Evolutionary conservation across 306 rosid species (phyloP), one percentile per base, ranked within the genome.

Genomic region (Calophaca sinica): DNA sequence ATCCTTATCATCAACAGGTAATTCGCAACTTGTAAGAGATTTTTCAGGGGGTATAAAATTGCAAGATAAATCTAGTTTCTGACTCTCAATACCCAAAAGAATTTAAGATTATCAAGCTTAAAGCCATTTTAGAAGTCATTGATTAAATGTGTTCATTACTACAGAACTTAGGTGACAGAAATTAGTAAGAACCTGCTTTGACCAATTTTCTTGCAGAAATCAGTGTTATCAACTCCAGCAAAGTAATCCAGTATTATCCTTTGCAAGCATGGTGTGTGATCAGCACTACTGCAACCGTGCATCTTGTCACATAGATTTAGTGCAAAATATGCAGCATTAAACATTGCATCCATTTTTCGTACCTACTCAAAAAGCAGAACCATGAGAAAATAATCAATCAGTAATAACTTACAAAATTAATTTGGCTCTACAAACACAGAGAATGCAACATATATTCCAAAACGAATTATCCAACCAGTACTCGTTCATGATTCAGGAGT

Each of bases 241-340:
- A 94, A 94, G 89, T 91, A 94, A 64, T 84, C 85, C 76, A 80
- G 45, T 77, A 91, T 89, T 74, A 74, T 91, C 80, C 70, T 90
- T 78, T 89, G 96, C 87, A 94, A 85, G 79, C 97, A 89, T 68
- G 86, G 80, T 6, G 91, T 91, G 79, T 91, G 98, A 84, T 94
- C 62, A 50, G 75, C 64, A 73, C 79, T 87, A 77, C 54, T 81
- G 89, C 91, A 88, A 49, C 88, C 97, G 6, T 85, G 81, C 79
- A 13, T 71, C 84, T 88, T 91, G 42, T 90, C 87, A 73, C 96
- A 87, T 26, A 65, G 58, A 80, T 90, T 85, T 58, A 79, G 72
- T 32, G 96, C 90, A 63, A 81, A 85, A 76, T 82, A 44, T 62
- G 87, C 97, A 5, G 97, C 96, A 79, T 91, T 84, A 78, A 68